Percentiles rank a stretch among this genome's conserved stretches.
Conservation (phyloP, 2,329 filamentous ascomycete genomes). For the Alternaria triticina region DNA sequence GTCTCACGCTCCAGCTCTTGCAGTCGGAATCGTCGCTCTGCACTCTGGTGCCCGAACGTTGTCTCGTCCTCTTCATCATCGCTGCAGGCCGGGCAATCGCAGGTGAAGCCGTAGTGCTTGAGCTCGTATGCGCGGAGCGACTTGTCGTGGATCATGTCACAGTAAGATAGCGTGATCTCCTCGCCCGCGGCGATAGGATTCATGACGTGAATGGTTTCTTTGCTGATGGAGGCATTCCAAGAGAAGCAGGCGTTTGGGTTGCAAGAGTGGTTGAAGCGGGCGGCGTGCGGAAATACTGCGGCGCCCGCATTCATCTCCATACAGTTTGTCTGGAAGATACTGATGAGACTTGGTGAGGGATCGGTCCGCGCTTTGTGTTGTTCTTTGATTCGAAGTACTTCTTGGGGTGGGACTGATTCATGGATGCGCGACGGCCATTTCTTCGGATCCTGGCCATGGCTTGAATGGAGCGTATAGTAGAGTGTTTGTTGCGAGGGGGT, state of each 20-base stretch:
- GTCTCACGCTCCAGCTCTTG: conserved; percentile 43
- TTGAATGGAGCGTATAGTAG: conserved; percentile 40
- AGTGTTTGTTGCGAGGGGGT: conserved; percentile 21
- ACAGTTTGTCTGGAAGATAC: conserved; percentile 53
- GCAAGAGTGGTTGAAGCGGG: conserved; percentile 53
- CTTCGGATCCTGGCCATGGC: conserved; percentile 33
- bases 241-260: conserved; percentile 48
- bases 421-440: conserved; percentile 38
- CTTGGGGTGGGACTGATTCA: conserved; percentile 17
- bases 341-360: conserved; percentile 26
- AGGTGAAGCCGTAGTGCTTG: conserved; percentile 46
- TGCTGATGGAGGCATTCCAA: conserved; percentile 40
- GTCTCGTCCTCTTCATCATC: conserved; percentile 37
- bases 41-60: conserved; percentile 35
- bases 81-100: conserved; percentile 47
- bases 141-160: conserved; percentile 43
- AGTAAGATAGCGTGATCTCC: conserved; percentile 49
- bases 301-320: conserved; percentile 45
- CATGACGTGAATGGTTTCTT: conserved; percentile 45
- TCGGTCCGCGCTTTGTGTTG: conserved; percentile 40
- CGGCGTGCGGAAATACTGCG: conserved; percentile 45
- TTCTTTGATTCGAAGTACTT: conserved; percentile 35
- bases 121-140: conserved; percentile 39
- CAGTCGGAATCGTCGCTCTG: conserved; percentile 40
- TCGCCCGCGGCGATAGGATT: conserved; percentile 43